Evolutionary conservation across 1,284 basidiomycete species (phyloP).

Genomic region (Cutaneotrichosporon sp.): DNA sequence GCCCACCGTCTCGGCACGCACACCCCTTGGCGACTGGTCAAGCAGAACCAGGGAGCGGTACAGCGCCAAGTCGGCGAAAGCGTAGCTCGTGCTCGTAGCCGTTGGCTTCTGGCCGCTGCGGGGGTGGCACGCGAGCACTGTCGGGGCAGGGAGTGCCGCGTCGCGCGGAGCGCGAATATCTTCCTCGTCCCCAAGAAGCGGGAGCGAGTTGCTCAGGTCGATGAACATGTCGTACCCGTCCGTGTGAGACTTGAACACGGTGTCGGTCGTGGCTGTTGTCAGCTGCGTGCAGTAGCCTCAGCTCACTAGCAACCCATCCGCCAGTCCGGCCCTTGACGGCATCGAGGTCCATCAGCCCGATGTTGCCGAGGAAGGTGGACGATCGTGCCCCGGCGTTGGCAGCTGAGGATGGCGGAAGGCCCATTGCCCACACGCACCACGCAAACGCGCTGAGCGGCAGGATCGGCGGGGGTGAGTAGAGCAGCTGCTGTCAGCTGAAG

Average conservation of each 20-base stretch:
- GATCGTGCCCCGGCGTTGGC: conserved; percentile 20
- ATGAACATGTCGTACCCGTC: conserved; percentile 46
- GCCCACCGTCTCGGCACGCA: conserved; percentile 25
- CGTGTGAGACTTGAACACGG: conserved; percentile 43
- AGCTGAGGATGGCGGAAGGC: conserved; percentile 32
- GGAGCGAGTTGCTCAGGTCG: conserved; percentile 39
- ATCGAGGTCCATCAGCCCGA: conserved; percentile 47
- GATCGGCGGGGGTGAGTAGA: conserved; percentile 47
- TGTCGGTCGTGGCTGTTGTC: conserved; percentile 44
- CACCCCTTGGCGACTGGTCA: conserved; percentile 34
- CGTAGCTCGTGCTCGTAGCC: conserved; percentile 30
- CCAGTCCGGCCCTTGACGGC: conserved; percentile 33
- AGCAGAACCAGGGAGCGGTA: conserved; percentile 44
- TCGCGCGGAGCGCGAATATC: conserved; percentile 20
- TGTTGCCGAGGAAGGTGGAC: conserved; percentile 40
- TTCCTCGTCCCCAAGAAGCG: conserved; percentile 15
- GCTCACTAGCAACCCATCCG: conserved; percentile 49
- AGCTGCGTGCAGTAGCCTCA: not conserved
- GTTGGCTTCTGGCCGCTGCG: conserved; percentile 11
- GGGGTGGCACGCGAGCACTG: conserved; percentile 8
- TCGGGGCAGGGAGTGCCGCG: conserved; percentile 9
- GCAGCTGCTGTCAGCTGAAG: conserved; percentile 28
- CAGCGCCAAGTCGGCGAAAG: conserved; percentile 41
- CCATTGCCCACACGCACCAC: conserved; percentile 46
- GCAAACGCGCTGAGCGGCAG: conserved; percentile 42